Conservation (phyloP, 73 alveolate genomes). For the Paraurostyla sp. region DNA sequence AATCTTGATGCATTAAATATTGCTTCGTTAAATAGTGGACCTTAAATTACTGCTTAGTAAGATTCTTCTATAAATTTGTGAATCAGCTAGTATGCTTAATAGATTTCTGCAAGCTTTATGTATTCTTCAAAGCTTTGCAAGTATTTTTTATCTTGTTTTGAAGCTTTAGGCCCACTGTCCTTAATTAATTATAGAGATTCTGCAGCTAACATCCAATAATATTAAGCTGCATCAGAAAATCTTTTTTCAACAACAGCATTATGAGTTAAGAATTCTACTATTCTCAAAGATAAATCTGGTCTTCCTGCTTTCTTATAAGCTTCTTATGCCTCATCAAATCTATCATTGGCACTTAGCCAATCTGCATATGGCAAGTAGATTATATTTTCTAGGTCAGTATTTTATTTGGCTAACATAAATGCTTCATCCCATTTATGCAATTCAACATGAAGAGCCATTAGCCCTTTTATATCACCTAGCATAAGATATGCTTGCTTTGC, state of each 20-base stretch:
- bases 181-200: slow-evolving; percentile 87
- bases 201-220: slow-evolving; percentile 89
- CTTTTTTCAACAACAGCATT: slow-evolving; percentile 94
- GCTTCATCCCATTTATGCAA: slow-evolving; percentile 97
- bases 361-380: slow-evolving; percentile 96
- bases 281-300: slow-evolving; percentile 88
- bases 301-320: slow-evolving; percentile 95
- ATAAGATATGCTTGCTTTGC: slow-evolving; percentile 95
- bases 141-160: slow-evolving; percentile 75
- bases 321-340: slow-evolving; percentile 97
- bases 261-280: slow-evolving; percentile 88
- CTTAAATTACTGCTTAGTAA: slow-evolving; percentile 82
- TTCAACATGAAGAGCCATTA: slow-evolving; percentile 95
- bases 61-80: slow-evolving; percentile 93
- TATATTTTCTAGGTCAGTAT: slow-evolving; percentile 82
- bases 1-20: slow-evolving; percentile 90
- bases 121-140: slow-evolving; percentile 86
- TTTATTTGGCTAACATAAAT: slow-evolving; percentile 87
- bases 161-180: slow-evolving; percentile 80
- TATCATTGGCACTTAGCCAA: slow-evolving; percentile 92
- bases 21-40: slow-evolving; percentile 84
- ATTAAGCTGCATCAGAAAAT: slow-evolving; percentile 95
- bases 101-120: slow-evolving; percentile 85
- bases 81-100: slow-evolving; percentile 89
- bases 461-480: slow-evolving; percentile 90